phyloP scores from a whole-genome alignment of 2,329 filamentous ascomycete genomes.

The Talaromyces atroroseus region DNA sequence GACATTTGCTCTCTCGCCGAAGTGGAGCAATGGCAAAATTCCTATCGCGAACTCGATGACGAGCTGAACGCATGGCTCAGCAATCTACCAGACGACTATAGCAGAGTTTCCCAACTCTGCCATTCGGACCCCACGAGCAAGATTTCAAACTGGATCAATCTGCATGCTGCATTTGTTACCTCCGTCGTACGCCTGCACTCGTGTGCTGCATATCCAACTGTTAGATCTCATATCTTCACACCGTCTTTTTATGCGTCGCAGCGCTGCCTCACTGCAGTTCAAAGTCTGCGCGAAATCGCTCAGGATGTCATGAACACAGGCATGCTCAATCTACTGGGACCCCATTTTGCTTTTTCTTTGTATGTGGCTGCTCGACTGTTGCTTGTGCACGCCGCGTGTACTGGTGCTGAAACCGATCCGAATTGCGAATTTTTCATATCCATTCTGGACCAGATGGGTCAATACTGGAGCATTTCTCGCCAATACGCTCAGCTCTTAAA shows the following conservation, averaged over 20 bases:
- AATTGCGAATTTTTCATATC: constrained; percentile 79
- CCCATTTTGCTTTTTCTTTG: constrained; percentile 83
- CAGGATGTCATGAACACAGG: constrained; percentile 70
- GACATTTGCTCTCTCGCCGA: constrained; percentile 79
- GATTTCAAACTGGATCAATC: constrained; percentile 78
- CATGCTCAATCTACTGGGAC: constrained; percentile 73
- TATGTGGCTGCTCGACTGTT: constrained; percentile 86
- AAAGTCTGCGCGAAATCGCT: constrained; percentile 71
- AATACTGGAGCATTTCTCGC: constrained; percentile 80
- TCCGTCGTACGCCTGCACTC: constrained; percentile 68
- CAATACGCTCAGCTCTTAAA: constrained; percentile 56
- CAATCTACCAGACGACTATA: constrained; percentile 67
- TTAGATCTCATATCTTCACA: constrained; percentile 79
- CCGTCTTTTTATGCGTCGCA: constrained; percentile 82
- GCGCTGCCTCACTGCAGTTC: constrained; percentile 73
- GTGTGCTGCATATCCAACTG: constrained; percentile 86
- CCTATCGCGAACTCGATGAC: constrained; percentile 78
- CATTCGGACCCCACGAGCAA: constrained; percentile 60
- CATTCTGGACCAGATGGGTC: constrained; percentile 71
- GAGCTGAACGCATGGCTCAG: constrained; percentile 78
- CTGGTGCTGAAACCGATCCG: constrained; percentile 73
- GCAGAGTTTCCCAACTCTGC: constrained; percentile 72
- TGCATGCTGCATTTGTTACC: constrained; percentile 86
- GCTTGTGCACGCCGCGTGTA: constrained; percentile 83
- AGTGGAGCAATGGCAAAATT: constrained; percentile 82